phyloP scores from a whole-genome alignment of 495 filamentous ascomycete genomes.

The Penicillium maclennaniae region DNA sequence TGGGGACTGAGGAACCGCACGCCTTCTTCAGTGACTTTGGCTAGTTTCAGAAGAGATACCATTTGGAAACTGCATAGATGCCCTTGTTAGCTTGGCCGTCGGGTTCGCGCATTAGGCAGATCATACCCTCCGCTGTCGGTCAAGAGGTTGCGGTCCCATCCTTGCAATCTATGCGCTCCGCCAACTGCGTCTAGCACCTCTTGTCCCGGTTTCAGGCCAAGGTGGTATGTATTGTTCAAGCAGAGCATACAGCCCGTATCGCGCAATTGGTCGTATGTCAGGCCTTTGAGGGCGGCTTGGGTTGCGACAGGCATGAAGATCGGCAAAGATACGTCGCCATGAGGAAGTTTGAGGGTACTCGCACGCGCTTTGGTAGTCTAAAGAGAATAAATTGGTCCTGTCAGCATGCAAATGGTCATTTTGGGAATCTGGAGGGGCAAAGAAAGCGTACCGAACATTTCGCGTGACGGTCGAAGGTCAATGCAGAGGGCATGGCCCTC shows the following conservation, averaged over 20 bases:
- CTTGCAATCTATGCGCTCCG: conserved; percentile 88
- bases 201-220: conserved; percentile 92
- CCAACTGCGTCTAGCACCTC: conserved; percentile 80
- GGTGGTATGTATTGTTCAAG: conserved; percentile 95
- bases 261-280: conserved; percentile 89
- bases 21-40: conserved; percentile 90
- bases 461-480: conserved; percentile 76
- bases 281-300: conserved; percentile 91
- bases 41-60: conserved; percentile 93
- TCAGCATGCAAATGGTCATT: not conserved
- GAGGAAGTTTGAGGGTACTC: conserved; percentile 82
- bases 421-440: not conserved
- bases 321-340: conserved; percentile 84
- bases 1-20: conserved; percentile 93
- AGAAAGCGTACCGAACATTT: conserved; percentile 68
- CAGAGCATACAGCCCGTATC: conserved; percentile 85
- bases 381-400: not conserved
- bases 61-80: conserved; percentile 79
- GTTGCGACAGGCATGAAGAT: conserved; percentile 99
- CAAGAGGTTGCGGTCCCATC: conserved; percentile 91
- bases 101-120: not conserved
- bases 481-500: conserved; percentile 63
- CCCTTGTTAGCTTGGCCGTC: conserved; percentile 12
- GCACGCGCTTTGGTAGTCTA: conserved; percentile 95
- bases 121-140: conserved; percentile 96